Evolutionary conservation across 2,329 filamentous ascomycete species (phyloP).

Genomic region (Aspergillus oerlinghausenensis): DNA sequence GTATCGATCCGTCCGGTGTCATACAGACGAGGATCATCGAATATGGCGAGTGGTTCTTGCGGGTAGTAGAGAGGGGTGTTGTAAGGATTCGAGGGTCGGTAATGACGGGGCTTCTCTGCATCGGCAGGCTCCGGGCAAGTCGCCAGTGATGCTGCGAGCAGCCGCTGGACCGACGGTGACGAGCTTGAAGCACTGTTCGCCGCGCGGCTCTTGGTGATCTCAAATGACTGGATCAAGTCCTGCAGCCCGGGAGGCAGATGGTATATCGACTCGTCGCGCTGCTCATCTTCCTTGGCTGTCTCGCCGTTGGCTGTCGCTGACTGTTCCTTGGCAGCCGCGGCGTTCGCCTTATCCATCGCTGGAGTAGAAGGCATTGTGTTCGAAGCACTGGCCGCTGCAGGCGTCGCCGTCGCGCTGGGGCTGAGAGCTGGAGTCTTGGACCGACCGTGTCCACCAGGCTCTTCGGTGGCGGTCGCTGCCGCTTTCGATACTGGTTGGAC

Average conservation of each 20-base stretch:
- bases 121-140: slow-evolving; percentile 72
- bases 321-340: slow-evolving; percentile 35
- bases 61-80: slow-evolving; percentile 80
- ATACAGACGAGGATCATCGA: slow-evolving; percentile 87
- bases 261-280: slow-evolving; percentile 75
- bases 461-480: slow-evolving; percentile 38
- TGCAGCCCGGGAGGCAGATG: slow-evolving; percentile 84
- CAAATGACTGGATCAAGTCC: slow-evolving; percentile 87
- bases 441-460: slow-evolving; percentile 30
- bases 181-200: slow-evolving; percentile 44
- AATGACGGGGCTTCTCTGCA: slow-evolving; percentile 75
- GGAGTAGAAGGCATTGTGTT: slow-evolving; percentile 44
- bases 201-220: slow-evolving; percentile 70
- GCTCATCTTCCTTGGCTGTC: slow-evolving; percentile 41
- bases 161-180: slow-evolving; percentile 64
- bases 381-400: slow-evolving; percentile 31
- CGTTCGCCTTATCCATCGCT: slow-evolving; percentile 45
- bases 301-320: slow-evolving; percentile 45
- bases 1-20: slow-evolving; percentile 73
- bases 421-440: slow-evolving; percentile 51
- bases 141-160: slow-evolving; percentile 70
- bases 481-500: slow-evolving; percentile 45
- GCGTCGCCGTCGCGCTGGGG: slow-evolving; percentile 35
- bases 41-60: slow-evolving; percentile 83
- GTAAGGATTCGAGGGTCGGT: slow-evolving; percentile 77